These are phyloP conservation scores for Dovyalis caffra DNA, from an alignment of 345 rosid species.

Conservation along the genomic window DNA sequence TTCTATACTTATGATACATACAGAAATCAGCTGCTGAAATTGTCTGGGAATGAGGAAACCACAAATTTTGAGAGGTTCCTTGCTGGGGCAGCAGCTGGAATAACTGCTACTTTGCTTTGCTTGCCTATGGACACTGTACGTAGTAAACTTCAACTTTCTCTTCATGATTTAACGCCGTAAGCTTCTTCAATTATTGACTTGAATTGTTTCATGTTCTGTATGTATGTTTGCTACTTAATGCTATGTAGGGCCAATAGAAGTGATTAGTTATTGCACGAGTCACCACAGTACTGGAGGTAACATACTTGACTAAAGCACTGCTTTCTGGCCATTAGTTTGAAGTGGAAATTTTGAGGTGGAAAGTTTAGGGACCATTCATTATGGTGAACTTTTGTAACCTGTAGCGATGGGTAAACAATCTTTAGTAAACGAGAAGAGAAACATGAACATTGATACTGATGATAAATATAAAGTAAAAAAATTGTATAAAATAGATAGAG, in stretches of 20 bases:
- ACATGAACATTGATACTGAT: too few relatives aligned
- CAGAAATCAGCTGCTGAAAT: slow-evolving; percentile 57
- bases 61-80: slow-evolving; percentile 84
- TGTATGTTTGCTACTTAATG: not conserved
- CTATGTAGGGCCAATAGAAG: not conserved
- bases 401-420: too few relatives aligned
- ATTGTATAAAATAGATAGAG: too few relatives aligned
- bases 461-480: too few relatives aligned
- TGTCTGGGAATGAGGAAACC: slow-evolving; percentile 65
- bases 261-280: not conserved
- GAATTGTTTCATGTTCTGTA: slow-evolving; percentile 2
- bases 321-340: too few relatives aligned
- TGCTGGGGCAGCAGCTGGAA: slow-evolving; percentile 95
- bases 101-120: slow-evolving; percentile 86
- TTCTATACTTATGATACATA: slow-evolving; percentile 90
- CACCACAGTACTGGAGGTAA: not conserved
- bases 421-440: too few relatives aligned
- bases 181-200: not conserved
- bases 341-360: too few relatives aligned
- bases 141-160: not conserved
- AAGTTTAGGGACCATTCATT: too few relatives aligned
- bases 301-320: not conserved
- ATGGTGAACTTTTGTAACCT: too few relatives aligned
- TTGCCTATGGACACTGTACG: slow-evolving; percentile 94
- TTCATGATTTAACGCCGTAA: not conserved